Base-by-base conservation (phyloP, 2,329 filamentous ascomycete genomes). In the Fusarium chaquense region DNA sequence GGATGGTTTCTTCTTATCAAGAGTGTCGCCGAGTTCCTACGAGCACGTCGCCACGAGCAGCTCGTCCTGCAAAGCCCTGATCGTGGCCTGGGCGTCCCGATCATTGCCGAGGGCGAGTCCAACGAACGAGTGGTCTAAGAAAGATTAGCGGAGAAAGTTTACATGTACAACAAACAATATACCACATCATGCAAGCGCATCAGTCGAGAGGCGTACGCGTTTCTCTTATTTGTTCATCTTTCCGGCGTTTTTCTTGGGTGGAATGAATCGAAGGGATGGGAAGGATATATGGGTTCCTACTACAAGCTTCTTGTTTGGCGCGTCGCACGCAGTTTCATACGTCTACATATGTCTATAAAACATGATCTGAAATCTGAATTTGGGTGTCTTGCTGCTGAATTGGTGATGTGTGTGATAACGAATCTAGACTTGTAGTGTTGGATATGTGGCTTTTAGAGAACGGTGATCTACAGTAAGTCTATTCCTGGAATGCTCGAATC, bases 1-100 rank as follows among this genome's bases (percentile, higher is more conserved):
- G 96, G 96, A 7, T 99, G 96, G 96, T 98, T 98, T 77, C 94
- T 99, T 67, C 84, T 99, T 67, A 98, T 99, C 77, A 89, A 94
- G 80, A 91, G 94, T n/a, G 89, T 97, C 20, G 94, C 91, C 74
- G 94, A 98, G 78, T 99, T 96, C 78, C 82, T 98, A 67, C 89
- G 90, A 72, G 96, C 94, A 38, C 87, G 95, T 77, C 87, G 93
- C 76, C 96, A 98, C 77, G 96, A 99, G 82, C 93, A 96, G 78
- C 84, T 99, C 52, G 93, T 99, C 7, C 83, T 98, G 71, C 94
- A 97, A 78, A 97, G 93, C 78, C 96, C 96, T 0, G 94, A 97
- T 74, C 87, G 96, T 36, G 94, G 95, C 3, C 83, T 98, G 54
- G 90, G 90, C 20, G 88, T 97, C 41, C 91, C 96, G 4, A 87